A percentile compares a stretch with the other conserved stretches of the same genome.
phyloP scores from a whole-genome alignment of 2,329 filamentous ascomycete species.

The Sclerotinia glacialis region DNA sequence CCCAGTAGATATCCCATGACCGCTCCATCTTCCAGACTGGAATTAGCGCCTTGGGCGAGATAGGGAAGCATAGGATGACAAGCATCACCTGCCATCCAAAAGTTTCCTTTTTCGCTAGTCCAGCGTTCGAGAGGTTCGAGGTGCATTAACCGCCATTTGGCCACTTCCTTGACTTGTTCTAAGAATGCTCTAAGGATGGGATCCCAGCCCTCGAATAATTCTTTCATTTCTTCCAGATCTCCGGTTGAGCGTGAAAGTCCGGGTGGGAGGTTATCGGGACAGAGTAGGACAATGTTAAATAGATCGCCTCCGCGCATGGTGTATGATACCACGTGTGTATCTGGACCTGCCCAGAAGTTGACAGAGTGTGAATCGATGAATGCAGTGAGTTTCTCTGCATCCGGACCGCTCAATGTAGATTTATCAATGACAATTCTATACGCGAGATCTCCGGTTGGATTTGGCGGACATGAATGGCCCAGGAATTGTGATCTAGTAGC shows the following conservation, averaged over 20 bases:
- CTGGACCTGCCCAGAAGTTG: slow-evolving; percentile 49
- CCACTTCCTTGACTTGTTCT: slow-evolving; percentile 54
- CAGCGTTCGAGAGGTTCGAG: slow-evolving; percentile 40
- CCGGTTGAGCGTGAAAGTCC: slow-evolving; percentile 52
- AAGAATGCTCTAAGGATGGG: slow-evolving; percentile 49
- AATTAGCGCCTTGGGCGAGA: slow-evolving; percentile 65
- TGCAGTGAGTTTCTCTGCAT: slow-evolving; percentile 52
- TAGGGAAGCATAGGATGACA: slow-evolving; percentile 65
- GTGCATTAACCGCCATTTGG: slow-evolving; percentile 68
- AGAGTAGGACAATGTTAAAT: slow-evolving; percentile 65
- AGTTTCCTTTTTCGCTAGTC: slow-evolving; percentile 32
- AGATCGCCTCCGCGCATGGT: slow-evolving; percentile 56
- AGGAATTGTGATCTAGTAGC: slow-evolving; percentile 51
- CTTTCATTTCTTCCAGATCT: slow-evolving; percentile 58
- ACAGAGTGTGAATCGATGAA: slow-evolving; percentile 43
- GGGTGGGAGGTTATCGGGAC: slow-evolving; percentile 59
- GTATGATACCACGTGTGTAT: slow-evolving; percentile 56
- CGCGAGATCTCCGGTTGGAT: slow-evolving; percentile 62
- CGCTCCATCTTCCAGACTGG: slow-evolving; percentile 65
- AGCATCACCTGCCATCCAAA: slow-evolving; percentile 50
- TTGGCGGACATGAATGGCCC: slow-evolving; percentile 47
- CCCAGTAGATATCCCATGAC: slow-evolving; percentile 59
- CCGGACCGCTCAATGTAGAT: slow-evolving; percentile 42
- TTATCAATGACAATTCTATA: slow-evolving; percentile 59
- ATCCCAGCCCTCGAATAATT: slow-evolving; percentile 62